phyloP scores from a whole-genome alignment of 2,329 filamentous ascomycete species.

The Pseudogymnoascus sp. region DNA sequence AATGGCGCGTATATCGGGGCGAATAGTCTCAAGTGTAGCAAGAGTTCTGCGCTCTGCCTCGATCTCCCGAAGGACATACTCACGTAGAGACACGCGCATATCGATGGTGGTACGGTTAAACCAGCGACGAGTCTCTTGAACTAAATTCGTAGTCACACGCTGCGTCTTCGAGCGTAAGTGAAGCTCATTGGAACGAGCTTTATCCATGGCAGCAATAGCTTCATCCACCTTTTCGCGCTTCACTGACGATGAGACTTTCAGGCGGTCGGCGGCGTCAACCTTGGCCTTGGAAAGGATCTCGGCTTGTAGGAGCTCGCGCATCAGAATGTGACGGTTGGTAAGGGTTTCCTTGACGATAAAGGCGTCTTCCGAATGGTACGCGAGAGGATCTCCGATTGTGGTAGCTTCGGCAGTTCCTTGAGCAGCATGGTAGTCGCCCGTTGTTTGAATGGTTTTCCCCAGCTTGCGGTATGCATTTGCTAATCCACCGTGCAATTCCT shows the following conservation, averaged over 20 bases:
- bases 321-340: slow-evolving; percentile 93
- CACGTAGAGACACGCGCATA: slow-evolving; percentile 73
- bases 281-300: slow-evolving; percentile 80
- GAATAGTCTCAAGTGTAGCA: slow-evolving; percentile 85
- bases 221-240: slow-evolving; percentile 95
- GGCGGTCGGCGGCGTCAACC: slow-evolving; percentile 76
- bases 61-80: slow-evolving; percentile 91
- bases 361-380: slow-evolving; percentile 90
- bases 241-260: slow-evolving; percentile 81
- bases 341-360: slow-evolving; percentile 98
- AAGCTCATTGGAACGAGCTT: slow-evolving; percentile 74
- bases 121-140: slow-evolving; percentile 86
- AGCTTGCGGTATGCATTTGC: slow-evolving; percentile 90
- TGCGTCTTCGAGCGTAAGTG: slow-evolving; percentile 81
- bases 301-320: slow-evolving; percentile 86
- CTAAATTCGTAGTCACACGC: slow-evolving; percentile 80
- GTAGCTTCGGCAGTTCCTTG: slow-evolving; percentile 96
- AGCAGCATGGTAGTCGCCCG: slow-evolving; percentile 90
- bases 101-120: slow-evolving; percentile 82
- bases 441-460: slow-evolving; percentile 85
- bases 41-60: slow-evolving; percentile 90
- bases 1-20: slow-evolving; percentile 87
- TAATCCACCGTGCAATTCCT: slow-evolving; percentile 84
- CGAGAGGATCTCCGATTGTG: slow-evolving; percentile 85
- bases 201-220: slow-evolving; percentile 84